phyloP scores from a whole-genome alignment of 1,139 yeast species.

The Kodamaea ohmeri region DNA sequence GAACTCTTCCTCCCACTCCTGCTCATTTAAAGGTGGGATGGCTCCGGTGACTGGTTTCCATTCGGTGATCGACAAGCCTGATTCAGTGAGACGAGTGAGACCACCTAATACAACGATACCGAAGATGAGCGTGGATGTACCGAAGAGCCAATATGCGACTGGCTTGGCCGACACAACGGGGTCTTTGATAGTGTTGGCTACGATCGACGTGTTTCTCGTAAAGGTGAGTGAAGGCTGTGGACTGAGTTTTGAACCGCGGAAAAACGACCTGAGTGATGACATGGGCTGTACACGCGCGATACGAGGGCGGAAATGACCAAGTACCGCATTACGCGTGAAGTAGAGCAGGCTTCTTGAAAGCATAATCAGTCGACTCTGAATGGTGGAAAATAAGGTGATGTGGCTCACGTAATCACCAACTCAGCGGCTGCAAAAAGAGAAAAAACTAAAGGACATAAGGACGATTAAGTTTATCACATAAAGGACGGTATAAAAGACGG shows the following conservation, averaged over 20 bases:
- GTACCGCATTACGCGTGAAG: background rate
- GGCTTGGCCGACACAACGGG: conserved; percentile 38
- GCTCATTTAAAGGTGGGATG: conserved; percentile 76
- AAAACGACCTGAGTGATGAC: background rate
- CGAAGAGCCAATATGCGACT: conserved; percentile 87
- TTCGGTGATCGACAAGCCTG: conserved; percentile 94
- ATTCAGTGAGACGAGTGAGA: conserved; percentile 88
- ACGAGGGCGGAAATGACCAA: background rate
- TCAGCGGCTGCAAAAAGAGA: too few relatives aligned
- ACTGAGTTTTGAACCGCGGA: conserved; percentile 1
- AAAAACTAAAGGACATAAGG: too few relatives aligned
- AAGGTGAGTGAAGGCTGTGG: background rate
- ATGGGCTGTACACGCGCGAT: background rate
- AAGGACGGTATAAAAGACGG: too few relatives aligned
- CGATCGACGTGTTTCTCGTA: conserved; percentile 3
- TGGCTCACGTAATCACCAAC: too few relatives aligned
- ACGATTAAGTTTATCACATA: too few relatives aligned
- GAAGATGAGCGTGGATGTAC: conserved; percentile 87
- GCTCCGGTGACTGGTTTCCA: conserved; percentile 98
- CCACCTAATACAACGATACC: conserved; percentile 98
- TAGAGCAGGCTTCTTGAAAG: background rate
- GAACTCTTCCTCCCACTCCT: conserved; percentile 86
- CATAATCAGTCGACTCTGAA: background rate
- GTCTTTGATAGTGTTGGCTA: background rate
- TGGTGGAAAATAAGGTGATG: background rate